Percentiles rank a stretch among this genome's conserved stretches.
Evolutionary conservation across 495 filamentous ascomycete genomes (phyloP).

Genomic region (Neurospora hispaniola): DNA sequence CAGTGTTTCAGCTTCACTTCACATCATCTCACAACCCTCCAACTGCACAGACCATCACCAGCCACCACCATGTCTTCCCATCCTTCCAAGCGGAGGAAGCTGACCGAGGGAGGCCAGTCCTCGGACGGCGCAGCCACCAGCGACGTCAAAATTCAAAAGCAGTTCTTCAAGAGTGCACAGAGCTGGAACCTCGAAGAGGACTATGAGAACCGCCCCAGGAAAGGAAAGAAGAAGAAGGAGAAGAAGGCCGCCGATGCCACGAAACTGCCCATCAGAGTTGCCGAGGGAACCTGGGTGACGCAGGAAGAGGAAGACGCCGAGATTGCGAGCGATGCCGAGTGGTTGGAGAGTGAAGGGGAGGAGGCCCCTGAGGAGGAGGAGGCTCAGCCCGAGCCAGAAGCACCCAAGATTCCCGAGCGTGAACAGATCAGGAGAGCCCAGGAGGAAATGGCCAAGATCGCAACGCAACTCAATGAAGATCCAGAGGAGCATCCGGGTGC

Average conservation of each 20-base stretch:
- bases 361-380: conserved; percentile 29
- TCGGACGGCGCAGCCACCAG: conserved; percentile 21
- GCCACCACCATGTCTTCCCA: conserved; percentile 25
- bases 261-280: conserved; percentile 75
- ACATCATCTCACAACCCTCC: conserved; percentile 1
- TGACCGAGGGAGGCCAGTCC: conserved; percentile 21
- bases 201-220: conserved; percentile 73
- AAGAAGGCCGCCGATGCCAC: conserved; percentile 29
- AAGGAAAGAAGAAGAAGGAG: conserved; percentile 61
- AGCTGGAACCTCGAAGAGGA: conserved; percentile 84
- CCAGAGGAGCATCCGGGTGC: conserved; percentile 79
- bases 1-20: not conserved
- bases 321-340: conserved; percentile 43
- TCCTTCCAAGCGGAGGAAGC: conserved; percentile 34
- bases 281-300: conserved; percentile 55
- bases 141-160: conserved; percentile 28
- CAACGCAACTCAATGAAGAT: conserved; percentile 73
- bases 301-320: conserved; percentile 33
- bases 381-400: conserved; percentile 31
- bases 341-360: conserved; percentile 39
- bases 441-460: conserved; percentile 81
- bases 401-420: conserved; percentile 54
- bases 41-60: not conserved
- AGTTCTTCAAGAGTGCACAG: conserved; percentile 35
- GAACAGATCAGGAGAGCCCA: conserved; percentile 79